These are phyloP conservation scores for Ceratocystis variospora DNA, from an alignment of 2,329 filamentous ascomycete species.

Conservation along the genomic window DNA sequence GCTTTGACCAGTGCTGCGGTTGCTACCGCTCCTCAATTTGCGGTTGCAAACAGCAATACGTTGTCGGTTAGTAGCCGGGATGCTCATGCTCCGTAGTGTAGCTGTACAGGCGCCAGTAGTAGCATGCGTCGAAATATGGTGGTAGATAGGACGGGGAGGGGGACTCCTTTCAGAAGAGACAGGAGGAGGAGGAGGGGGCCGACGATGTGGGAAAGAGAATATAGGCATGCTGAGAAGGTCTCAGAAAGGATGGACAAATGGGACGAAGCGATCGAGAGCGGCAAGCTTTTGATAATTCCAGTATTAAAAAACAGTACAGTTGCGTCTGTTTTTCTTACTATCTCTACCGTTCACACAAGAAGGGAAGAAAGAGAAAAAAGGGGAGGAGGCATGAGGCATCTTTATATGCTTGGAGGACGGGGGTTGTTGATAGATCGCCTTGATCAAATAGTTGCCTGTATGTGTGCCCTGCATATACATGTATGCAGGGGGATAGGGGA, in stretches of 20 bases:
- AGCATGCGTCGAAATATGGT: slow-evolving; percentile 19
- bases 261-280: not conserved
- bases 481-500: not conserved
- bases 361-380: not conserved
- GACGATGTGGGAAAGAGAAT: slow-evolving; percentile 16
- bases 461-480: not conserved
- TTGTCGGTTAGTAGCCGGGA: slow-evolving; percentile 9
- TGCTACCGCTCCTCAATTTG: not conserved
- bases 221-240: slow-evolving; percentile 17
- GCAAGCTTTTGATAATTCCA: not conserved
- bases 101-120: slow-evolving; percentile 18
- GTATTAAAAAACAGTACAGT: not conserved
- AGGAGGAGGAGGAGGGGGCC: not conserved
- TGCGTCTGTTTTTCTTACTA: no score
- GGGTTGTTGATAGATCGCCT: not conserved
- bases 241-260: not conserved
- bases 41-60: slow-evolving; percentile 16
- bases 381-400: not conserved
- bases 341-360: no score
- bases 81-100: slow-evolving; percentile 12
- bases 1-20: not conserved
- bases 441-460: not conserved
- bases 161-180: slow-evolving; percentile 8
- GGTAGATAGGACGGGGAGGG: slow-evolving; percentile 9
- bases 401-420: not conserved